A percentile compares a stretch with the other conserved stretches of the same genome.
Conservation (phyloP, 306 rosid species). For the Sophora flavescens region DNA sequence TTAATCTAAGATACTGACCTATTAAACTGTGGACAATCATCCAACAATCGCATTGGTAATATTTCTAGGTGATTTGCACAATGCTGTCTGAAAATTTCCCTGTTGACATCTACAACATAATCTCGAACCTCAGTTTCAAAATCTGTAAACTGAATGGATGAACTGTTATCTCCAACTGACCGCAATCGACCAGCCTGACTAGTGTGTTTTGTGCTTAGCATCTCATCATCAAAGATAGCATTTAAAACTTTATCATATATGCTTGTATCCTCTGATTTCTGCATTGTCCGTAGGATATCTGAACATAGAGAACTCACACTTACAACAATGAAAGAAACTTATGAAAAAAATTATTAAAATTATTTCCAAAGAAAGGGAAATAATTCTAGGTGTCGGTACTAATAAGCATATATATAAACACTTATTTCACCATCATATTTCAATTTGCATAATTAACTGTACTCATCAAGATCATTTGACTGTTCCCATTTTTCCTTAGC, state of each 20-base stretch:
- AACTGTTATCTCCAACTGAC: conserved; percentile 56
- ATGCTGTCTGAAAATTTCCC: conserved; percentile 81
- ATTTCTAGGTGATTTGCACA: conserved; percentile 90
- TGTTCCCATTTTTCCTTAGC: conserved; percentile 26
- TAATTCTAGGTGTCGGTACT: conserved; percentile 15
- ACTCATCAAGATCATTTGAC: conserved; percentile 31
- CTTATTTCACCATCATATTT: conserved; percentile 22
- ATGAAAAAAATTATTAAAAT: not conserved
- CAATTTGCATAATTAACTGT: conserved; percentile 36
- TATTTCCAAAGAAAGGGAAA: conserved; percentile 17
- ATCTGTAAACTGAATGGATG: conserved; percentile 73
- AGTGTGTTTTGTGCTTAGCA: conserved; percentile 64
- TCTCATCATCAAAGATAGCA: conserved; percentile 88
- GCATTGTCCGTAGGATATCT: conserved; percentile 89
- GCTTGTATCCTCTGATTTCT: conserved; percentile 83
- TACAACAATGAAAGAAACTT: conserved; percentile 42
- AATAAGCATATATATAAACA: not conserved
- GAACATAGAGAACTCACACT: conserved; percentile 46
- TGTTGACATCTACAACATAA: conserved; percentile 71
- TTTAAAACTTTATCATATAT: conserved; percentile 84
- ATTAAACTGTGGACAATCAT: conserved; percentile 72
- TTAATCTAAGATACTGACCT: conserved; percentile 60
- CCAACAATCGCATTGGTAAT: conserved; percentile 73
- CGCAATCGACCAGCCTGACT: conserved; percentile 60
- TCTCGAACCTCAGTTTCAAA: conserved; percentile 84